Percentiles rank a stretch among this genome's conserved stretches.
Evolutionary conservation across 192 early-diverging fungal genomes (phyloP).

Genomic region (Linnemannia hyalina): DNA sequence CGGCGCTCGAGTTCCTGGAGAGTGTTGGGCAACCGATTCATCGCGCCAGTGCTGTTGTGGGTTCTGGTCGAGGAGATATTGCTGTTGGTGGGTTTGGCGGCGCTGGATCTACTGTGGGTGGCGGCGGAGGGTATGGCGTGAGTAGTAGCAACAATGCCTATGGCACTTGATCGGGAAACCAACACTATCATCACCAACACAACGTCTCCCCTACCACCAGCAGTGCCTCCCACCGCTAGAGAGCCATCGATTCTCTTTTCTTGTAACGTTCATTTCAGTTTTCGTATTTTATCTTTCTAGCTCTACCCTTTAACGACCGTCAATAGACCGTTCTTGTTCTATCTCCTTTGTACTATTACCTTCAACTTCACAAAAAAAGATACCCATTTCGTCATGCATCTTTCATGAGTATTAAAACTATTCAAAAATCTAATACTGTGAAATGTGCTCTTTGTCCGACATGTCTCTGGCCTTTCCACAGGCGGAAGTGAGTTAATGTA

Average conservation of each 20-base stretch:
- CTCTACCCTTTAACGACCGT: not conserved
- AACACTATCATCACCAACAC: not conserved
- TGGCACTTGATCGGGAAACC: not conserved
- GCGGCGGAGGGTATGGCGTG: not conserved
- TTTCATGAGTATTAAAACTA: too few species aligned
- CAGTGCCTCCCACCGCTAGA: not conserved
- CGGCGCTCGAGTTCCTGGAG: conserved; percentile 44
- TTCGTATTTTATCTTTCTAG: not conserved
- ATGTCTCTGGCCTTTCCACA: too few species aligned
- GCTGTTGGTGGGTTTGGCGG: not conserved
- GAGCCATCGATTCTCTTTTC: not conserved
- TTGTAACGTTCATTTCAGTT: not conserved
- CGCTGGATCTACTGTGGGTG: not conserved
- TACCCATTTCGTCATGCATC: too few species aligned
- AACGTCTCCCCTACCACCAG: not conserved
- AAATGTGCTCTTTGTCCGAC: too few species aligned
- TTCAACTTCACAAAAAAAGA: too few species aligned
- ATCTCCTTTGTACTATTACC: too few species aligned
- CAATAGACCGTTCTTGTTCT: not conserved
- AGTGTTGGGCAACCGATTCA: conserved; percentile 36
- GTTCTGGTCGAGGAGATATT: not conserved
- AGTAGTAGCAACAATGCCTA: not conserved
- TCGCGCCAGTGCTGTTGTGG: not conserved
- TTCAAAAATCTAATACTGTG: too few species aligned
- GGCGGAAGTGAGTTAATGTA: too few species aligned